These are phyloP conservation scores for Trichoderma sp. DNA, from an alignment of 2,329 filamentous ascomycete species.

Conservation along the genomic window DNA sequence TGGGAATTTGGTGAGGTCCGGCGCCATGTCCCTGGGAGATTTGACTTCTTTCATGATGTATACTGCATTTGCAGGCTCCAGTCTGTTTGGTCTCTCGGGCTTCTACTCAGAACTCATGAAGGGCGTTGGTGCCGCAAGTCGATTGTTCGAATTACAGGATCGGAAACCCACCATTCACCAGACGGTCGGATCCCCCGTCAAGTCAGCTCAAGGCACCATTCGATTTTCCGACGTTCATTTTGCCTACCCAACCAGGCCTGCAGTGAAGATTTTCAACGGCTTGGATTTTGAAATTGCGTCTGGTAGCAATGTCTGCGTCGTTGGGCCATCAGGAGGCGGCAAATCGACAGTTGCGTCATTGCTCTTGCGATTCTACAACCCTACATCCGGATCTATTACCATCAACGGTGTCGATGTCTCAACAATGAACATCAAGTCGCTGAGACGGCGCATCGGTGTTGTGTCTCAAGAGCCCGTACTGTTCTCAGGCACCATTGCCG, in stretches of 20 bases:
- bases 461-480: constrained; percentile 95
- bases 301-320: constrained; percentile 92
- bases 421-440: constrained; percentile 86
- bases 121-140: constrained; percentile 92
- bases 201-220: constrained; percentile 83
- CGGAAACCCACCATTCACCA: constrained; percentile 82
- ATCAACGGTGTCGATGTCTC: constrained; percentile 84
- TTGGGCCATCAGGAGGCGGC: constrained; percentile 91
- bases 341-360: constrained; percentile 96
- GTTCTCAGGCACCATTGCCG: constrained; percentile 75
- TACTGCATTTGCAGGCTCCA: constrained; percentile 80
- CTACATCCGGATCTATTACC: constrained; percentile 71
- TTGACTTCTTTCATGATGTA: constrained; percentile 98
- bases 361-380: constrained; percentile 85
- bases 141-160: constrained; percentile 93
- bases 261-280: constrained; percentile 85
- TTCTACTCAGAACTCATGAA: constrained; percentile 99
- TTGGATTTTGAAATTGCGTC: constrained; percentile 89
- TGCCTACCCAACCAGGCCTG: constrained; percentile 89
- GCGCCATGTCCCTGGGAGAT: constrained; percentile 85
- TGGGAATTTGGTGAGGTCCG: constrained; percentile 82
- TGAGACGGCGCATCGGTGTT: constrained; percentile 88
- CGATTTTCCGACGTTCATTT: constrained; percentile 84
- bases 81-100: constrained; percentile 87
- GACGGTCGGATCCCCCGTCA: constrained; percentile 76